Evolutionary conservation across 345 rosid genomes (phyloP).

Genomic region (Gynandropsis gynandra): DNA sequence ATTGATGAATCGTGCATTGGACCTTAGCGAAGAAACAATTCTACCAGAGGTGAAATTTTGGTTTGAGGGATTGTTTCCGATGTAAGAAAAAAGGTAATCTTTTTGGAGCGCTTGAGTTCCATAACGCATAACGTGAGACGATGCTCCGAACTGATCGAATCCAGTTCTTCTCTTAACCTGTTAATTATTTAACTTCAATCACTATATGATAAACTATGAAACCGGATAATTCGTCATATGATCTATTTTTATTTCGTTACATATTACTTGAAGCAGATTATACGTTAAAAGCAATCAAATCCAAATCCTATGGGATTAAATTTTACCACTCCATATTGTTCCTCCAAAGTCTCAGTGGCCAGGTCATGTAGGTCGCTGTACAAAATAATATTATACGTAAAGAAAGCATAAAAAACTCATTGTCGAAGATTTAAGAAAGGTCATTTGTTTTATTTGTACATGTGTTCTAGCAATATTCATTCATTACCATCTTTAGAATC

Average conservation of each 20-base stretch:
- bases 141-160: neutral
- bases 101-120: conserved; percentile 33
- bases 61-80: conserved; percentile 35
- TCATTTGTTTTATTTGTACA: too few relatives aligned
- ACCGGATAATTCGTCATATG: too few relatives aligned
- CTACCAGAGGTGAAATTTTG: conserved; percentile 4
- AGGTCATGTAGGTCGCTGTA: conserved; percentile 50
- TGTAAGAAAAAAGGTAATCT: conserved; percentile 31
- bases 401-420: neutral
- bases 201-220: too few relatives aligned
- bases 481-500: too few relatives aligned
- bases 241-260: too few relatives aligned
- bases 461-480: too few relatives aligned
- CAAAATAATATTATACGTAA: conserved; percentile 1
- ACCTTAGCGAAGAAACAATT: conserved; percentile 4
- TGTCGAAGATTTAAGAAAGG: too few relatives aligned
- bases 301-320: neutral
- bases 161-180: conserved; percentile 45
- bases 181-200: neutral
- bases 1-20: conserved; percentile 17
- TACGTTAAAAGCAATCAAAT: neutral
- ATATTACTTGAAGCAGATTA: too few relatives aligned
- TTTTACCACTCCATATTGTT: conserved; percentile 41
- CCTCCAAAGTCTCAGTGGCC: conserved; percentile 41
- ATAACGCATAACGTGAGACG: conserved; percentile 55